phyloP scores from a whole-genome alignment of 2,329 filamentous ascomycete species.

The Trichoderma sp. region DNA sequence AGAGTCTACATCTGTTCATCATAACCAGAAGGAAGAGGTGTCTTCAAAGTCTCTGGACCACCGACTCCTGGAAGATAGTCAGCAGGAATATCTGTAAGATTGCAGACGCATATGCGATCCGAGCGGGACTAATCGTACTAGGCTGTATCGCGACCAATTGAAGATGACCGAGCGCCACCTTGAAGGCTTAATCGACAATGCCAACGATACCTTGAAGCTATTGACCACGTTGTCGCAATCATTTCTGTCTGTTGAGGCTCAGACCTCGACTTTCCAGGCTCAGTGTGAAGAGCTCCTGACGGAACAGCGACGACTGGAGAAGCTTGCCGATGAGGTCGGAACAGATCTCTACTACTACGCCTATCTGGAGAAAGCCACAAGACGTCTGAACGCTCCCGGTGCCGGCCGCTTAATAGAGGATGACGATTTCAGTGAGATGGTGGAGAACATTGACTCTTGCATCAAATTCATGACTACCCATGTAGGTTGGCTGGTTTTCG shows the following conservation, averaged over 20 bases:
- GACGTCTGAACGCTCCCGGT: constrained; percentile 88
- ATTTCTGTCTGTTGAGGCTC: constrained; percentile 83
- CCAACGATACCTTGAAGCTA: constrained; percentile 73
- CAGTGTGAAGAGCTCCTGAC: constrained; percentile 87
- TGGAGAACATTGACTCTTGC: constrained; percentile 85
- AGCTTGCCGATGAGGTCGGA: constrained; percentile 80
- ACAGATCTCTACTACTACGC: constrained; percentile 93
- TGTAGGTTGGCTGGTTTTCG: constrained; percentile 51
- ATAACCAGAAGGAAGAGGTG: constrained; percentile 35
- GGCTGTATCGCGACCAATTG: constrained; percentile 80
- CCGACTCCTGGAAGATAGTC: constrained; percentile 77
- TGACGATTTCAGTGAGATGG: constrained; percentile 83
- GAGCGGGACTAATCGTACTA: constrained; percentile 44
- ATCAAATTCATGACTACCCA: constrained; percentile 90
- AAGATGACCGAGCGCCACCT: constrained; percentile 81
- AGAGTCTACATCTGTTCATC: constrained; percentile 29
- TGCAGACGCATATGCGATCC: neutral
- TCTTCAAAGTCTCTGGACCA: constrained; percentile 55
- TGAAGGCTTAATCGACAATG: constrained; percentile 75
- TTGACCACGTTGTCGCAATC: constrained; percentile 80
- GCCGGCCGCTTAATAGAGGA: constrained; percentile 84
- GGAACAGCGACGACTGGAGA: constrained; percentile 79
- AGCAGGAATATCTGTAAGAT: constrained; percentile 80
- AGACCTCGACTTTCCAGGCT: constrained; percentile 90
- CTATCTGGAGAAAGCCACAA: constrained; percentile 88